These are phyloP conservation scores for Jatropha curcas DNA, from an alignment of 345 rosid genomes.

Conservation along the genomic window DNA sequence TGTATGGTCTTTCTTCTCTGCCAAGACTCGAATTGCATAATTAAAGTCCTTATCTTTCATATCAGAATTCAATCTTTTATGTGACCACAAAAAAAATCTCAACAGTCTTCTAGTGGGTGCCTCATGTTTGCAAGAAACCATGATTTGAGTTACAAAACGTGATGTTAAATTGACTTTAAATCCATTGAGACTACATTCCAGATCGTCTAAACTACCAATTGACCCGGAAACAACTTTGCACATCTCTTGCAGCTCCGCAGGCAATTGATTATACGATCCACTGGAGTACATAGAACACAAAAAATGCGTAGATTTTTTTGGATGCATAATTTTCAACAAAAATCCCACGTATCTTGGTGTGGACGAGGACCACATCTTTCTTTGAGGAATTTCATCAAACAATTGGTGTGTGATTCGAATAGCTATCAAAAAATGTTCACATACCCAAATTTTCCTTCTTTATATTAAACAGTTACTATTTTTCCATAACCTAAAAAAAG, in stretches of 20 bases:
- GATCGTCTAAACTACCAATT: slow-evolving; percentile 77
- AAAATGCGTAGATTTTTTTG: slow-evolving; percentile 10
- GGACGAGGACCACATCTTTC: slow-evolving; percentile 36
- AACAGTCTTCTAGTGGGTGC: slow-evolving; percentile 66
- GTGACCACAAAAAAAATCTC: slow-evolving; percentile 82
- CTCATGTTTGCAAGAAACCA: slow-evolving; percentile 53
- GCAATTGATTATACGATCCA: slow-evolving; percentile 9
- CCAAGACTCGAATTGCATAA: slow-evolving; percentile 58
- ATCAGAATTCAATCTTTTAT: slow-evolving; percentile 35
- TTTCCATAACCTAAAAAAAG: neutral
- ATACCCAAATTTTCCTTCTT: neutral
- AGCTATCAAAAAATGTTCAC: neutral
- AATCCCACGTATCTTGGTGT: slow-evolving; percentile 24
- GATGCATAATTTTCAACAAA: slow-evolving; percentile 8
- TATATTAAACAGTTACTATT: neutral
- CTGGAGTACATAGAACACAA: slow-evolving; percentile 28
- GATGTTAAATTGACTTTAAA: slow-evolving; percentile 43
- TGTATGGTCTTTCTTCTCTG: slow-evolving; percentile 69
- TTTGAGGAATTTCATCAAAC: slow-evolving; percentile 43
- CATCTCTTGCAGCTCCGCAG: slow-evolving; percentile 41
- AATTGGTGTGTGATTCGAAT: neutral
- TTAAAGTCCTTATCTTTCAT: slow-evolving; percentile 63
- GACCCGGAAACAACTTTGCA: slow-evolving; percentile 53
- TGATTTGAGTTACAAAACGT: slow-evolving; percentile 43
- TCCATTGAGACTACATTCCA: slow-evolving; percentile 53